Conservation (phyloP, 1,139 yeast genomes). For the Geotrichum siamense region DNA sequence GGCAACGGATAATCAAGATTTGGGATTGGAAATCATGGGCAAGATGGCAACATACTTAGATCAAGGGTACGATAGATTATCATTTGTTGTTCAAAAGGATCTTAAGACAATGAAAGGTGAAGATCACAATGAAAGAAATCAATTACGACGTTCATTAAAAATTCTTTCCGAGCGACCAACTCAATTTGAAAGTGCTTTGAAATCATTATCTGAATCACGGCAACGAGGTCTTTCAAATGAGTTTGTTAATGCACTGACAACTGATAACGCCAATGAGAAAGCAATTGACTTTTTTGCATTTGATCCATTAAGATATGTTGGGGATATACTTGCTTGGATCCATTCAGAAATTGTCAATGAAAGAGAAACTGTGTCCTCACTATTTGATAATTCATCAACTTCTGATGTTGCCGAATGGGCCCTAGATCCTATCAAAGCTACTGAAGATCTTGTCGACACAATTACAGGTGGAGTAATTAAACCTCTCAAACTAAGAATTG, state of each 20-base stretch:
- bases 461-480: slow-evolving; percentile 46
- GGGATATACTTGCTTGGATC: slow-evolving; percentile 83
- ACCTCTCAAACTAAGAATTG: slow-evolving; percentile 48
- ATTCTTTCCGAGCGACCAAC: slow-evolving; percentile 36
- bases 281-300: slow-evolving; percentile 64
- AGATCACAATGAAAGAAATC: slow-evolving; percentile 21
- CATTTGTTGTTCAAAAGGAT: slow-evolving; percentile 35
- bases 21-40: slow-evolving; percentile 65
- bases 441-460: slow-evolving; percentile 36
- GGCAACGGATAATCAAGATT: slow-evolving; percentile 51
- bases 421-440: slow-evolving; percentile 28
- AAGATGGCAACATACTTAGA: slow-evolving; percentile 49
- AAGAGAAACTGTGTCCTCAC: slow-evolving; percentile 58
- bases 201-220: slow-evolving; percentile 31
- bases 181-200: slow-evolving; percentile 33
- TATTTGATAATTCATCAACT: slow-evolving; percentile 34
- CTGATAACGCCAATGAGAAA: slow-evolving; percentile 37
- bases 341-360: slow-evolving; percentile 90
- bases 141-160: slow-evolving; percentile 28
- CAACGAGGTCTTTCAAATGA: slow-evolving; percentile 32
- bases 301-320: slow-evolving; percentile 75
- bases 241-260: slow-evolving; percentile 51
- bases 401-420: slow-evolving; percentile 9
- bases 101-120: slow-evolving; percentile 26
- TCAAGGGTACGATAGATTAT: slow-evolving; percentile 47